Percentiles rank a stretch among this genome's conserved stretches.
phyloP scores from a whole-genome alignment of 306 rosid genomes.

The Hippophae gyantsensis region DNA sequence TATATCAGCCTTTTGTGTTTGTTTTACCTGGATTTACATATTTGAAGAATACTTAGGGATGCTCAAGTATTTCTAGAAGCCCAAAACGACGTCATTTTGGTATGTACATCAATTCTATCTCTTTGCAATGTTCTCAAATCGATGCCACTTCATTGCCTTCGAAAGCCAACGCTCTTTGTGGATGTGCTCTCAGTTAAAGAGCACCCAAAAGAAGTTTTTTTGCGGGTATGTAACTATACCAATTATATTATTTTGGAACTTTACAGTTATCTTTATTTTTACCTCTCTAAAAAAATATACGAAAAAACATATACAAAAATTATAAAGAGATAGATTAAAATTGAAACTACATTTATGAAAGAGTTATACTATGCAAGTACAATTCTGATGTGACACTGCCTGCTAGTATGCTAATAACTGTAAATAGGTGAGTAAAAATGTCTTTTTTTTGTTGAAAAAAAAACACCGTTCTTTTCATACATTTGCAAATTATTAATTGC shows the following conservation, averaged over 20 bases:
- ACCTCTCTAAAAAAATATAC: too few relatives aligned
- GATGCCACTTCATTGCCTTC: constrained; percentile 36
- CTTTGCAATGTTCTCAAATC: constrained; percentile 35
- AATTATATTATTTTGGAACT: background rate
- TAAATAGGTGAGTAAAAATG: too few relatives aligned
- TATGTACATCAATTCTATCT: constrained; percentile 56
- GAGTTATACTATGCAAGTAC: too few relatives aligned
- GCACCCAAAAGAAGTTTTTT: constrained; percentile 40
- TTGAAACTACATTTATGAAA: background rate
- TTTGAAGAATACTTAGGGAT: constrained; percentile 15
- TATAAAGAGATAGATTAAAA: too few relatives aligned
- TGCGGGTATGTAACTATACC: constrained; percentile 19
- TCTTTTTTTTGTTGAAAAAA: too few relatives aligned
- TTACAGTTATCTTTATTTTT: too few relatives aligned
- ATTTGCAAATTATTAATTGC: too few relatives aligned
- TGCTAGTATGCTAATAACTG: too few relatives aligned
- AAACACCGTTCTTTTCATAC: too few relatives aligned
- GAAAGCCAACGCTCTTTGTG: constrained; percentile 36
- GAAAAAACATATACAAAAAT: too few relatives aligned
- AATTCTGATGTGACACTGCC: too few relatives aligned
- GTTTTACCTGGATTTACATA: background rate
- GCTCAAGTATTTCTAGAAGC: constrained; percentile 27
- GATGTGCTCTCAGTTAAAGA: constrained; percentile 74
- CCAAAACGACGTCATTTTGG: constrained; percentile 38
- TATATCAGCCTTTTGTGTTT: background rate